Evolutionary conservation across 805 yeast genomes (phyloP), one percentile per base, ranked within the genome.

Genomic region (Candida incommunis): DNA sequence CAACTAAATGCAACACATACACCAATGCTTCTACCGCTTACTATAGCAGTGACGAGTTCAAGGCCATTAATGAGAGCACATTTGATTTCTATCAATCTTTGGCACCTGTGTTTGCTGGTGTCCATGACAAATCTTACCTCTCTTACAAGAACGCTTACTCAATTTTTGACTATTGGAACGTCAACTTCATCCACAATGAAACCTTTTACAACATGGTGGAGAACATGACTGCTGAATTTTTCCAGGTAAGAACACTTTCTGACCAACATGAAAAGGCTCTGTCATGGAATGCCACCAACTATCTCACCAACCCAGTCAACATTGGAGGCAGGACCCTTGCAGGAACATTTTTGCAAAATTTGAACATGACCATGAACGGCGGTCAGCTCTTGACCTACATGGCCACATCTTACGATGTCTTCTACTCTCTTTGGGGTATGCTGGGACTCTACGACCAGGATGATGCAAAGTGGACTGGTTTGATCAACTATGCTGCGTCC

Each of bases 401-500:
- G 51, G 68, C 71, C 13, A 75, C 75, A 35, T 65, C 75, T 3
- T 71, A 53, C 59, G 66, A 67, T 55, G 63, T 62, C 44, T 68
- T 71, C 66, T 67, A 58, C 59, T 70, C 65, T 54, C 48, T 67
- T 35, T 60, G 57, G 41, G 68, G 65, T 44, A 46, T 67, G 24
- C 41, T 67, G 42, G 63, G 62, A 23, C 51, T 70, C 47, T 55
- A 62, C 49, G 40, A 52, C 23, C 56, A 55, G n/a, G 56, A 62
- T 25, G 63, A 56, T 45, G 54, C 62, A 43, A 50, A 50, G 26
- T 71, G 70, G 58, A 67, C 69, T 15, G 72, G 72, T 21, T 63
- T 71, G 64, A 72, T 74, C 47, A 63, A 65, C 41, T 71, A 71
- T 51, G 75, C 72, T 40, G 54, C 72, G 13, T 60, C 70, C 2